Evolutionary conservation across 306 rosid species (phyloP), one percentile per base, ranked within the genome.

Genomic region (Ormosia emarginata): DNA sequence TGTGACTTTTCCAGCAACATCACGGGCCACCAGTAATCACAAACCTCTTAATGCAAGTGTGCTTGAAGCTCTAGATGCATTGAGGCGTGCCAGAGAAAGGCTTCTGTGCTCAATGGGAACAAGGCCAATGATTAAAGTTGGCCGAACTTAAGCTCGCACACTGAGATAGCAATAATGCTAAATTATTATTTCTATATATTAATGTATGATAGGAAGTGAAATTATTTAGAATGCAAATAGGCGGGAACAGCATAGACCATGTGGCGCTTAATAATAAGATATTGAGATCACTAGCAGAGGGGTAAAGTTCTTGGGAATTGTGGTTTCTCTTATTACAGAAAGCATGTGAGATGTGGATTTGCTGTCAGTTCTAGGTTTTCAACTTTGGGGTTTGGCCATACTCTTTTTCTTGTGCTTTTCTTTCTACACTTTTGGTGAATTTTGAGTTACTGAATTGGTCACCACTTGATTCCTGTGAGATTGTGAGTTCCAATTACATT

Each of bases 321-420:
- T 58, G 39, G 37, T 6, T 13, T 75, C 47, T n/a, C 36, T 50
- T 29, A 49, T 79, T 86, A 82, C 85, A 61, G 62, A 62, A 64
- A 63, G 75, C 90, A 79, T 82, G 92, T 86, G 89, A 82, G 56
- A 63, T 82, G 83, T 85, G 70, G 82, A 47, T 46, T 71, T 81
- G 56, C 44, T 65, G 80, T 43, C 70, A 53, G 17, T 67, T 47
- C 36, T 43, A 67, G 32, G 75, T 39, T 77, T 79, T 81, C 32
- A 44, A 57, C 14, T 43, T 72, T 77, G 82, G 81, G 64, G 68
- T 80, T 61, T 68, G 56, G 85, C 75, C 53, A 55, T 4, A 36
- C 34, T 66, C 49, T n/a, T 11, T 11, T 18, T 13, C 71, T 13
- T 11, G 50, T 46, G 47, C 36, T 36, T 12, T 39, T 43, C 68